Percentiles rank a stretch among this genome's conserved stretches.
Evolutionary conservation across 2,329 filamentous ascomycete genomes (phyloP).

Genomic region (Aspergillus sp.): DNA sequence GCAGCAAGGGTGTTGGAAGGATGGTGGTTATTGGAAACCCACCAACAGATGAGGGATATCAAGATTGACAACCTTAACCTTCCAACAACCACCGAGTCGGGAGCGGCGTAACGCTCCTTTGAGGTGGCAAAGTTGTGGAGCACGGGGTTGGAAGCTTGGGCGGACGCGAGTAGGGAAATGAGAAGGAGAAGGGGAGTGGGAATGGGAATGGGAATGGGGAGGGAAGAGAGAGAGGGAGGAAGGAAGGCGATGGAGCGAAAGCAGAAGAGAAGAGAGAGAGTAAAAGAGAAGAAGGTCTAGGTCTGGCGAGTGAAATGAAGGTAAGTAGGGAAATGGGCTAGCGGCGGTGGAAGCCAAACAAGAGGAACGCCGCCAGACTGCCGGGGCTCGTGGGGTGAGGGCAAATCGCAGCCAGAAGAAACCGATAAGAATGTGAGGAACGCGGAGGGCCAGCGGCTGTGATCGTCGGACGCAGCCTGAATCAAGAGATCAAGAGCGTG

Average conservation of each 20-base stretch:
- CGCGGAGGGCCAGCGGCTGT: slow-evolving; percentile 11
- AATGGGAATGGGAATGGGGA: slow-evolving; percentile 1
- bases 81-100: slow-evolving; percentile 11
- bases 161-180: slow-evolving; percentile 7
- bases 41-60: slow-evolving; percentile 16
- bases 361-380: slow-evolving; percentile 32
- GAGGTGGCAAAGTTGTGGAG: slow-evolving; percentile 11
- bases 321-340: slow-evolving; percentile 7
- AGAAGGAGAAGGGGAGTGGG: slow-evolving; percentile 14
- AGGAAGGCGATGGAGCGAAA: background rate
- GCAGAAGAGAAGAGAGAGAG: slow-evolving; percentile 11
- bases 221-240: slow-evolving; percentile 11
- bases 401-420: slow-evolving; percentile 11
- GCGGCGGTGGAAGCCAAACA: slow-evolving; percentile 26
- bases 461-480: background rate
- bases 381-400: slow-evolving; percentile 20
- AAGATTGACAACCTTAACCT: slow-evolving; percentile 18
- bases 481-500: background rate
- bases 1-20: slow-evolving; percentile 21
- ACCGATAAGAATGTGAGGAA: slow-evolving; percentile 16
- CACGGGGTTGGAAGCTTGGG: slow-evolving; percentile 1
- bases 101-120: slow-evolving; percentile 8
- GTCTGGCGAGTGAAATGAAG: slow-evolving; percentile 19
- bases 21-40: slow-evolving; percentile 15
- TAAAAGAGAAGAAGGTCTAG: slow-evolving; percentile 15